Evolutionary conservation across 2,329 filamentous ascomycete genomes (phyloP), one percentile per base, ranked within the genome.

Genomic region (Clonostachys rosea): DNA sequence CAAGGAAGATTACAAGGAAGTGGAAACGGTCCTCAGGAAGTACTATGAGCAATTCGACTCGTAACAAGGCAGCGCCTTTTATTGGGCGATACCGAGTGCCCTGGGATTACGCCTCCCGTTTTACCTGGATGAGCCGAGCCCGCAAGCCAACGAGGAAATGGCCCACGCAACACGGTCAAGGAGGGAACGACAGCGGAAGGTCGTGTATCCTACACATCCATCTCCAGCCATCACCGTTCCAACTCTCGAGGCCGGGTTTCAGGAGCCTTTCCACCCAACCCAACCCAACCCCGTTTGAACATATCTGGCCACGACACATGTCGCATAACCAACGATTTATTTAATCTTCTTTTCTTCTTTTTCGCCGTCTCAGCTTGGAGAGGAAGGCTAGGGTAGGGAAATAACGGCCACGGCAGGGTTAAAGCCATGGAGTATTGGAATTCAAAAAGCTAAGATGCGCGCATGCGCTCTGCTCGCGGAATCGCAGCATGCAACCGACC

Each of bases 1-100:
- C 51, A 91, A 91, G 74, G 66, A 73, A 50, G 91, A 95, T 59
- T 96, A 91, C 65, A 65, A 74, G 42, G 84, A 88, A 46, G 87
- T 87, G 44, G 84, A 91, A 67, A 75, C 70, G 53, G 75, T 82
- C 49, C 78, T 99, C 60, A 79, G 74, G 62, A 70, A 76, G 54
- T 95, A 89, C 66, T 96, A 66, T 54, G 58, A 57, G 5, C 52
- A 57, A 44, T 39, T 39, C 36, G 36, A 39, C 14, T 39, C 14
- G 36, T 30, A 30, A 30, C 24, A 24, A 24, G 24, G 24, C 24
- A 24, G 24, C 24, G 24, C 24, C 24, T 30, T 30, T 8, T 30
- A 30, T 30, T 10, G 24, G 24, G 24, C 24, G 24, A 30, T 30
- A 30, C 24, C 24, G 24, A 30, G 24, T 30, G 24, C 24, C 24